phyloP scores from a whole-genome alignment of 208 protist genomes.

The Leishmania guyanensis region DNA sequence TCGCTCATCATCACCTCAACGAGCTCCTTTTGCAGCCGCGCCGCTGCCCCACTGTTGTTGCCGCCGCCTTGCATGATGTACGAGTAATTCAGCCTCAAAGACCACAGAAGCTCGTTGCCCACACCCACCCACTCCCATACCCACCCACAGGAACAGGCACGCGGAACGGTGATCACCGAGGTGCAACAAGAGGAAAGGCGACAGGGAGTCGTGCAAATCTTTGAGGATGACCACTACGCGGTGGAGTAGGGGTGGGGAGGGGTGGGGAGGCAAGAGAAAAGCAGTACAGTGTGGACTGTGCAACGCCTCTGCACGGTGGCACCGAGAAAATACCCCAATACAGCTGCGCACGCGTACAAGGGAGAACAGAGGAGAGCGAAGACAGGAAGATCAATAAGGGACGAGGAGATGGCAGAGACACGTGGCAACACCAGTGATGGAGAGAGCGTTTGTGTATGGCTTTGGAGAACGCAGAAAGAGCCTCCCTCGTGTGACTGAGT shows the following conservation, averaged over 20 bases:
- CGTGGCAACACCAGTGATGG: not conserved
- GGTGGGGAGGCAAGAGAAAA: not conserved
- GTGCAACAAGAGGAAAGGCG: not conserved
- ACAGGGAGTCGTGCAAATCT: not conserved
- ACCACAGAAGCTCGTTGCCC: not conserved
- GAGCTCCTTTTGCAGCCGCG: slow-evolving; percentile 92
- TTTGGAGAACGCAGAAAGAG: not conserved
- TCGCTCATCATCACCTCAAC: slow-evolving; percentile 93
- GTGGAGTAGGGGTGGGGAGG: too few species aligned
- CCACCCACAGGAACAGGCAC: not conserved
- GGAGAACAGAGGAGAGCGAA: not conserved
- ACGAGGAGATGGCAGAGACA: not conserved
- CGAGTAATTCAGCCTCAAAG: not conserved
- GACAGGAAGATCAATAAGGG: not conserved
- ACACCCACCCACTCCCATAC: not conserved
- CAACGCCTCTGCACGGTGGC: not conserved
- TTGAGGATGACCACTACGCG: not conserved
- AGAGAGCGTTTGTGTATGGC: not conserved
- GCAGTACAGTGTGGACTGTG: not conserved
- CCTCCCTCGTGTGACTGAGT: not conserved
- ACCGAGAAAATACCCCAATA: not conserved
- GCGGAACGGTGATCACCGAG: not conserved
- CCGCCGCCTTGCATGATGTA: slow-evolving; percentile 19
- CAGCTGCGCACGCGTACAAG: not conserved
- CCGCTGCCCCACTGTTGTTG: slow-evolving; percentile 53